A percentile compares a stretch with the other conserved stretches of the same genome.
phyloP scores from a whole-genome alignment of 768 basidiomycete species.

The Suillus decipiens region DNA sequence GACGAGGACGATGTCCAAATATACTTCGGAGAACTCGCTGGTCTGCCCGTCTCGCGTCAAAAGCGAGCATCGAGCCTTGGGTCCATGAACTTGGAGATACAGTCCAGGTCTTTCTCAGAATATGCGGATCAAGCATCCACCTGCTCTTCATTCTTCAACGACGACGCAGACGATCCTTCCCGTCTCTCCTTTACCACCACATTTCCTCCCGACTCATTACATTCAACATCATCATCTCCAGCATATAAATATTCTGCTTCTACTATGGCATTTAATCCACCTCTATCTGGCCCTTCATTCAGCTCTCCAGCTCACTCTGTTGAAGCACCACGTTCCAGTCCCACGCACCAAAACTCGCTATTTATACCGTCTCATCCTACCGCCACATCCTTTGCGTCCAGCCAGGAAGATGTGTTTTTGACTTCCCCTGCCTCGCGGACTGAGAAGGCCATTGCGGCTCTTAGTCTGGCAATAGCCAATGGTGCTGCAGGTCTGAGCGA shows the following conservation, averaged over 20 bases:
- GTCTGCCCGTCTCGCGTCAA: slow-evolving; percentile 37
- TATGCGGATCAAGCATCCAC: slow-evolving; percentile 21
- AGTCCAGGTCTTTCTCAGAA: slow-evolving; percentile 13
- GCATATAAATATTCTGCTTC: slow-evolving; percentile 25
- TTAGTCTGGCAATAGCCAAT: slow-evolving; percentile 61
- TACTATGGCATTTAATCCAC: slow-evolving; percentile 29
- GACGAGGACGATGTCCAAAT: slow-evolving; percentile 62
- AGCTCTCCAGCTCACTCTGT: slow-evolving; percentile 17
- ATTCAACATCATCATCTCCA: slow-evolving; percentile 27
- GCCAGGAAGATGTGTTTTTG: slow-evolving; percentile 9
- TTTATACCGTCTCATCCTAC: slow-evolving; percentile 13
- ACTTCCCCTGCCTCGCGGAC: slow-evolving; percentile 43
- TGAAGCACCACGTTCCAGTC: slow-evolving; percentile 13
- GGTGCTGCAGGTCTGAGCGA: slow-evolving; percentile 63
- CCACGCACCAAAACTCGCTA: slow-evolving; percentile 11
- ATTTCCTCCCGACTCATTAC: slow-evolving; percentile 13
- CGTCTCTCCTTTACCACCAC: not conserved
- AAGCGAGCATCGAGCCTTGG: slow-evolving; percentile 49
- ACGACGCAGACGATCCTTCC: slow-evolving; percentile 2
- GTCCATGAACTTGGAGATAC: slow-evolving; percentile 39
- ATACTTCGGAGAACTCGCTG: slow-evolving; percentile 35
- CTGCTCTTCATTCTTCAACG: slow-evolving; percentile 14
- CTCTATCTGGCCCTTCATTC: slow-evolving; percentile 22
- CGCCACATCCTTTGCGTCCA: slow-evolving; percentile 18
- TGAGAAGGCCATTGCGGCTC: slow-evolving; percentile 62